phyloP scores from a whole-genome alignment of 805 yeast species.

The Kluyveromyces siamensis region DNA sequence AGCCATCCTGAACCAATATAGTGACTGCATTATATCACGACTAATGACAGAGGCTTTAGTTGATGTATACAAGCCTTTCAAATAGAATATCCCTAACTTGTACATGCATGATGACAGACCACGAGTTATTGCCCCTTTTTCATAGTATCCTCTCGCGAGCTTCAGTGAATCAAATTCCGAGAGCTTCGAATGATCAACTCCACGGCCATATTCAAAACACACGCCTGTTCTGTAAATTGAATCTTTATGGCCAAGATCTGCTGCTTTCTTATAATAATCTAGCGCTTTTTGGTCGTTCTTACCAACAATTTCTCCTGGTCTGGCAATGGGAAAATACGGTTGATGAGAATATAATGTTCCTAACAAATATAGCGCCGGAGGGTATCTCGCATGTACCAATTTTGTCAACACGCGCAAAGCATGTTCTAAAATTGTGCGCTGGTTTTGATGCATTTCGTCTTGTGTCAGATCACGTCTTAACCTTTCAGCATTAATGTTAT shows the following conservation, averaged over 20 bases:
- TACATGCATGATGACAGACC: constrained; percentile 58
- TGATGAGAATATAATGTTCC: constrained; percentile 56
- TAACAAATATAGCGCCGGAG: constrained; percentile 48
- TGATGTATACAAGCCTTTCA: constrained; percentile 39
- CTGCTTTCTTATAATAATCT: constrained; percentile 50
- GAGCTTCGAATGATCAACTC: constrained; percentile 36
- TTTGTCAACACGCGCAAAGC: constrained; percentile 53
- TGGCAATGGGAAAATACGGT: constrained; percentile 32
- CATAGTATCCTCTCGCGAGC: constrained; percentile 47
- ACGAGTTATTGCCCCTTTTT: constrained; percentile 52
- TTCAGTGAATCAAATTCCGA: constrained; percentile 14
- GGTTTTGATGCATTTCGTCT: constrained; percentile 41
- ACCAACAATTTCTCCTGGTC: constrained; percentile 40
- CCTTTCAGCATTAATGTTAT: constrained; percentile 40
- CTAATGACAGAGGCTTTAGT: constrained; percentile 13
- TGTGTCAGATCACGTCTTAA: constrained; percentile 31
- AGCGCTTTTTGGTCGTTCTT: constrained; percentile 54
- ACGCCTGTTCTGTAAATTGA: constrained; percentile 65
- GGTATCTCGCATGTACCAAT: constrained; percentile 39
- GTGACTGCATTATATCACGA: constrained; percentile 32
- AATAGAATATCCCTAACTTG: constrained; percentile 57
- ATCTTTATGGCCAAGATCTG: constrained; percentile 45
- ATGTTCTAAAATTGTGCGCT: constrained; percentile 45
- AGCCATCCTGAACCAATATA: constrained; percentile 46
- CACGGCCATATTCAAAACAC: constrained; percentile 45